Evolutionary conservation across 495 filamentous ascomycete species (phyloP), one percentile per base, ranked within the genome.

Genomic region (Penicillium canariense): DNA sequence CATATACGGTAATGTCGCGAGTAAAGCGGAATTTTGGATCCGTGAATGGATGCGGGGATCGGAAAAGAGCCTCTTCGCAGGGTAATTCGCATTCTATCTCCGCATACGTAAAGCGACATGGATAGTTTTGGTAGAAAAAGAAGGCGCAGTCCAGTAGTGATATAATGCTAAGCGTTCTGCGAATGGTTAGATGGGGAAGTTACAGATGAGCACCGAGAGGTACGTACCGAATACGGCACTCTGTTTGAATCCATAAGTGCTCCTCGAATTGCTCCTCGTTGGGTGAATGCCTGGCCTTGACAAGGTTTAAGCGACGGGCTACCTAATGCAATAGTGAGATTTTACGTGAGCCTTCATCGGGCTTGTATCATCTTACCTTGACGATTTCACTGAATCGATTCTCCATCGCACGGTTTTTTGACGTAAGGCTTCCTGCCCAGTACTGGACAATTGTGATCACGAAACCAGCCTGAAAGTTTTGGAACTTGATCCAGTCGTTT

Each of bases 101-200:
- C 1, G 59, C 61, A 30, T 69, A 63, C 0, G 67, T 63, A 5
- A 76, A 22, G 0, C 75, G 75, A 28, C 72, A 75, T 0, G 75
- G 75, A 35, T 73, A 75, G 20, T 78, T 78, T 40, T 72, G 70
- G 42, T 67, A 78, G 48, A 78, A 77, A 11, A 65, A 73, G 50
- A 78, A 78, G 5, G 75, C 73, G 32, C 71, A 75, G 50, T 78
- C 75, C 11, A 78, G 56, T 5, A 72, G 59, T 1, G 66, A 67
- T 1, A 78, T 62, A n/a, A 73, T 63, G 35, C 56, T 66, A 34
- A 75, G 69, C 4, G 68, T 70, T 5, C 75, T 77, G 28, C 3
- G 22, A 2, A 32, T 5, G 2, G 44, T 75, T 31, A 73, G 61
- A 31, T 1, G 2, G 9, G 28, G 23, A 36, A 8, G 23, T 46